phyloP scores from a whole-genome alignment of 225 moss, liverwort and hornwort genomes.

The Neckera pumila region DNA sequence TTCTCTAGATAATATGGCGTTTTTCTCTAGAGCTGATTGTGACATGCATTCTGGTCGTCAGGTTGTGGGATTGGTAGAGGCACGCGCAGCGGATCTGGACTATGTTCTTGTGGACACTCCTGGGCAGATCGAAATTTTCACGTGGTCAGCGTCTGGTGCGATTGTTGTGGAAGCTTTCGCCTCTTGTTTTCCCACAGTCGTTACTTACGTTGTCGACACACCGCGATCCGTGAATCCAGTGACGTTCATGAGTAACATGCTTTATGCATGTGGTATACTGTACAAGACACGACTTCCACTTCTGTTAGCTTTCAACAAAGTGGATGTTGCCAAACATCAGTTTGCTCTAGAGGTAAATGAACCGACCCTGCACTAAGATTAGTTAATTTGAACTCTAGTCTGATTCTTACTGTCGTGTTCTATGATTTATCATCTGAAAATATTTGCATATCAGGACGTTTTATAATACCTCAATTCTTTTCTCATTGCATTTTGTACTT shows the following conservation, averaged over 20 bases:
- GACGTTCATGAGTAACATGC: slow-evolving; percentile 99
- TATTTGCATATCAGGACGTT: not conserved
- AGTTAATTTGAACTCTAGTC: not conserved
- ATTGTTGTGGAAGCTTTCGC: slow-evolving; percentile 89
- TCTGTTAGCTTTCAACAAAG: slow-evolving; percentile 85
- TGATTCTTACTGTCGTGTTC: not conserved
- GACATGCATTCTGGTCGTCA: slow-evolving; percentile 6
- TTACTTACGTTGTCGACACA: slow-evolving; percentile 84
- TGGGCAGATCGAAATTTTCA: slow-evolving; percentile 97
- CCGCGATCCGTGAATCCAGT: slow-evolving; percentile 76
- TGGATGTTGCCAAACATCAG: slow-evolving; percentile 71
- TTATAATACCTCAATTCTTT: too few relatives aligned
- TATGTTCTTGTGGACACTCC: slow-evolving; percentile 97
- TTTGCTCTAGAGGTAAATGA: slow-evolving; percentile 68
- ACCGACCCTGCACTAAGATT: not conserved
- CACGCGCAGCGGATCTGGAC: slow-evolving; percentile 60
- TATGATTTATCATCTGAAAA: not conserved
- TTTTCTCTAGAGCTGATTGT: not conserved
- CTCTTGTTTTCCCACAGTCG: slow-evolving; percentile 85
- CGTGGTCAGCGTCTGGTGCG: slow-evolving; percentile 90
- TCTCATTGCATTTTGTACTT: too few relatives aligned
- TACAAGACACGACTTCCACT: slow-evolving; percentile 92
- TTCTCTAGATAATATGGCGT: too few relatives aligned
- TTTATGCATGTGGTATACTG: slow-evolving; percentile 87
- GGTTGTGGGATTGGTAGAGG: slow-evolving; percentile 93